Percentiles rank a stretch among this genome's conserved stretches.
These are phyloP conservation scores for Boletus rubropictus DNA, from an alignment of 768 basidiomycete species.

Conservation along the genomic window DNA sequence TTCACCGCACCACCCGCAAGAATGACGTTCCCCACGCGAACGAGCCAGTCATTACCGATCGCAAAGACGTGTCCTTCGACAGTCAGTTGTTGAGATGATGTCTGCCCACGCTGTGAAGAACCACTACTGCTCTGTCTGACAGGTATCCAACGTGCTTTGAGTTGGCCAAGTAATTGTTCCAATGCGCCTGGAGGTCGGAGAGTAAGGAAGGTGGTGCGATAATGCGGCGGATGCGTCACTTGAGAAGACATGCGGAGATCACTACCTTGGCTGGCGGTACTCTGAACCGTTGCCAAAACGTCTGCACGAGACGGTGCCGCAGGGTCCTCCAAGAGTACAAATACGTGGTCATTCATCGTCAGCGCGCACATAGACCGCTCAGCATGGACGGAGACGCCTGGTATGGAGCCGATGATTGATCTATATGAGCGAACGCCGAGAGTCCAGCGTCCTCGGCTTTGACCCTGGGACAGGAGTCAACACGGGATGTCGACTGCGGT, in stretches of 20 bases:
- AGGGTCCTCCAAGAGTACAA: constrained; percentile 74
- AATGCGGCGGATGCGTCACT: constrained; percentile 44
- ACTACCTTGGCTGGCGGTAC: constrained; percentile 31
- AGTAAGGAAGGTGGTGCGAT: constrained; percentile 72
- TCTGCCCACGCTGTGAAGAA: constrained; percentile 41
- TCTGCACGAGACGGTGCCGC: constrained; percentile 64
- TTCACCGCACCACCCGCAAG: constrained; percentile 69
- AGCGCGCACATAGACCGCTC: constrained; percentile 73
- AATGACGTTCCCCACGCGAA: constrained; percentile 73
- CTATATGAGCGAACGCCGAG: constrained; percentile 70
- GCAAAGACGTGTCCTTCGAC: constrained; percentile 71
- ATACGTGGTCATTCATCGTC: constrained; percentile 76
- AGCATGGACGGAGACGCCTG: constrained; percentile 42
- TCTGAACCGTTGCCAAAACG: constrained; percentile 35
- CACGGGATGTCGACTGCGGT: constrained; percentile 13
- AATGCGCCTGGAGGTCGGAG: constrained; percentile 67
- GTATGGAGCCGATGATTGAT: constrained; percentile 57
- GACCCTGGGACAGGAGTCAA: constrained; percentile 41
- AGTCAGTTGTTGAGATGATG: constrained; percentile 55
- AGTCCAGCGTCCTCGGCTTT: constrained; percentile 58
- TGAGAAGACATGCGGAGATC: constrained; percentile 15
- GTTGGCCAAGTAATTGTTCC: constrained; percentile 67
- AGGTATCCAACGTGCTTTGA: constrained; percentile 71
- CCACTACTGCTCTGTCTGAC: constrained; percentile 47
- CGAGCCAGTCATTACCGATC: constrained; percentile 78